Conservation (phyloP, 2,329 filamentous ascomycete species). For the Aspergillus caelatus region DNA sequence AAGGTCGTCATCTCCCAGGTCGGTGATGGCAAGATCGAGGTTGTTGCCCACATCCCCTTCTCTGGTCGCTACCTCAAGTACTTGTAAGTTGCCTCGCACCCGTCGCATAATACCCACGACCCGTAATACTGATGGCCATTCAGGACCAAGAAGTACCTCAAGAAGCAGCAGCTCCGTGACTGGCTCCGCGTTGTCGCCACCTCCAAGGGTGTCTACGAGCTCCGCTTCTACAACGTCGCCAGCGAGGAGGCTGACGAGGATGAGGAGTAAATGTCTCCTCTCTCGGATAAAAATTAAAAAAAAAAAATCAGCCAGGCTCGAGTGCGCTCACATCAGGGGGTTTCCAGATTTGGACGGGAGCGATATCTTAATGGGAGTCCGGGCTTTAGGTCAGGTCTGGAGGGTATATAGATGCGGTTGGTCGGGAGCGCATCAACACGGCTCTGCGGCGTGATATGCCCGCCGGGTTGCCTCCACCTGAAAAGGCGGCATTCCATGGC, state of each 20-base stretch:
- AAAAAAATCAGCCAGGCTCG: slow-evolving; percentile 2
- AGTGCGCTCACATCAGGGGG: slow-evolving; percentile 15
- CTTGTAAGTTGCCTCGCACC: slow-evolving; percentile 67
- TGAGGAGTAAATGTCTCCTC: slow-evolving; percentile 75
- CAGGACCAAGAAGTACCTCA: slow-evolving; percentile 99
- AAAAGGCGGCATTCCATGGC: slow-evolving; percentile 14
- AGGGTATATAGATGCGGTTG: slow-evolving; percentile 18
- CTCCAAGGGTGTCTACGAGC: slow-evolving; percentile 97
- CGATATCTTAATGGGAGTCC: slow-evolving; percentile 7
- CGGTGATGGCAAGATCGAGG: slow-evolving; percentile 97
- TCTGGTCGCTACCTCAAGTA: slow-evolving; percentile 99
- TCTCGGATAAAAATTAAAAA: slow-evolving; percentile 6
- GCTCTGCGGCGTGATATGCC: not conserved
- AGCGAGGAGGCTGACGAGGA: slow-evolving; percentile 98
- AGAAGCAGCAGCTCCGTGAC: slow-evolving; percentile 99
- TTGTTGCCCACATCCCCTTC: slow-evolving; percentile 96
- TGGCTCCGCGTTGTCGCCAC: slow-evolving; percentile 99
- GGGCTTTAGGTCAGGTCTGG: slow-evolving; percentile 13
- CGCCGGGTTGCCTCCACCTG: slow-evolving; percentile 9
- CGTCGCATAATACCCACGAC: not conserved
- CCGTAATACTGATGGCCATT: not conserved
- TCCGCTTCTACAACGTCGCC: slow-evolving; percentile 99
- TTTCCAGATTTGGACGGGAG: slow-evolving; percentile 13
- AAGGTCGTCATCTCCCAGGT: slow-evolving; percentile 85
- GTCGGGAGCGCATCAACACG: slow-evolving; percentile 11